These are phyloP conservation scores for Piedraia hortae DNA, from an alignment of 2,329 filamentous ascomycete species.

Conservation along the genomic window DNA sequence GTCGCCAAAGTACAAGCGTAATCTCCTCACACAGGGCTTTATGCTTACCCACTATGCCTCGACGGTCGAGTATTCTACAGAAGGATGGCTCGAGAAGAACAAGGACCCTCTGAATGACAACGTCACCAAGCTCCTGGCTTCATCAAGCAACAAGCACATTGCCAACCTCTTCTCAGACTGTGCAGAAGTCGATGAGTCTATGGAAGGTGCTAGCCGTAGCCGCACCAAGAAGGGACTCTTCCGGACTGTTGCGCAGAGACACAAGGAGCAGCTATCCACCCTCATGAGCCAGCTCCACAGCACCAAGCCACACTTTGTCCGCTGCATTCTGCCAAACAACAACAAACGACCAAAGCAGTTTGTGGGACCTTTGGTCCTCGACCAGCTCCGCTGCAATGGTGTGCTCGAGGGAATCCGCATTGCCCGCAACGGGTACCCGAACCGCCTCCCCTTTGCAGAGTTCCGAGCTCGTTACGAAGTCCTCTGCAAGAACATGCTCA, in stretches of 20 bases:
- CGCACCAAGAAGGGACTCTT: constrained; percentile 93
- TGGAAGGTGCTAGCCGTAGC: constrained; percentile 32
- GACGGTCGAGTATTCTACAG: constrained; percentile 88
- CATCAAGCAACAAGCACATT: constrained; percentile 59
- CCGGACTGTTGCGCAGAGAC: constrained; percentile 80
- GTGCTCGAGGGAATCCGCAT: constrained; percentile 97
- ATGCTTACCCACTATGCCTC: constrained; percentile 92
- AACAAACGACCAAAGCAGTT: constrained; percentile 91
- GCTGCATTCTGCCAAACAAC: constrained; percentile 92
- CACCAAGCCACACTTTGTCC: constrained; percentile 92
- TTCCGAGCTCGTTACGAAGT: constrained; percentile 93
- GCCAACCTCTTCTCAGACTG: constrained; percentile 72
- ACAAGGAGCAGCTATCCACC: constrained; percentile 95
- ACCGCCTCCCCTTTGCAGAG: constrained; percentile 70
- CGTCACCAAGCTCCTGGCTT: constrained; percentile 61
- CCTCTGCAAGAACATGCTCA: constrained; percentile 65
- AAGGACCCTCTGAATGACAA: constrained; percentile 97
- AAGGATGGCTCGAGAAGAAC: constrained; percentile 94
- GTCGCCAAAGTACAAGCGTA: constrained; percentile 72
- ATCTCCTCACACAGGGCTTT: constrained; percentile 71
- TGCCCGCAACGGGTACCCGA: constrained; percentile 87
- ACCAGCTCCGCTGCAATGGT: constrained; percentile 95
- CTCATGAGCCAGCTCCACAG: constrained; percentile 84
- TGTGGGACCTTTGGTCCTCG: constrained; percentile 70
- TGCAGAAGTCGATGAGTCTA: constrained; percentile 40